Percentiles rank a stretch among this genome's conserved stretches.
phyloP scores from a whole-genome alignment of 768 basidiomycete species.

The Rhizopogon vesiculosus region DNA sequence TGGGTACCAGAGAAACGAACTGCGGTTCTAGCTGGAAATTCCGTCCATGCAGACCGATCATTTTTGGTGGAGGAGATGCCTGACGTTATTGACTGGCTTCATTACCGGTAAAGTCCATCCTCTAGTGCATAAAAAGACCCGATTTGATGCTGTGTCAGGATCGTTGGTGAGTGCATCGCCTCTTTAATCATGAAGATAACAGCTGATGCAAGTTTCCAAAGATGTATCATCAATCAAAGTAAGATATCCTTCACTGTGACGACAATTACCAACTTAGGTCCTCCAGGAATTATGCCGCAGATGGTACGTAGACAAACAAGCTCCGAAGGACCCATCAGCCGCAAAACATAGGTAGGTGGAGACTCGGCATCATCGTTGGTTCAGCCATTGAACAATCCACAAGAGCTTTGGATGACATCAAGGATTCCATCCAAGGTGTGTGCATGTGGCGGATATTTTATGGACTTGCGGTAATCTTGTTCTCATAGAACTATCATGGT shows the following conservation, averaged over 20 bases:
- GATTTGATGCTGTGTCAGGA: slow-evolving; percentile 32
- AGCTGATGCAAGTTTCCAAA: slow-evolving; percentile 19
- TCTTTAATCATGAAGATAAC: neutral
- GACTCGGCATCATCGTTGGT: neutral
- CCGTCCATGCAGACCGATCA: slow-evolving; percentile 75
- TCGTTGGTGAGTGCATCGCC: slow-evolving; percentile 55
- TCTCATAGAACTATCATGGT: slow-evolving; percentile 69
- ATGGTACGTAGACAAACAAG: slow-evolving; percentile 51
- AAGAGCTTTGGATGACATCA: slow-evolving; percentile 84
- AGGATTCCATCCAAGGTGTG: slow-evolving; percentile 66
- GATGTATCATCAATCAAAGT: slow-evolving; percentile 87
- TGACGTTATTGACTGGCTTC: slow-evolving; percentile 70
- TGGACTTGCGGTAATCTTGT: slow-evolving; percentile 1
- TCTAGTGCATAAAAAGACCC: neutral
- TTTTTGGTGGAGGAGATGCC: slow-evolving; percentile 82
- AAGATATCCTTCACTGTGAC: neutral
- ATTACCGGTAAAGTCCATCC: slow-evolving; percentile 56
- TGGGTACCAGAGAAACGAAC: slow-evolving; percentile 68
- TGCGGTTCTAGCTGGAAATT: slow-evolving; percentile 81
- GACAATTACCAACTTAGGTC: neutral
- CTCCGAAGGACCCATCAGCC: slow-evolving; percentile 24
- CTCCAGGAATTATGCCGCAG: slow-evolving; percentile 65
- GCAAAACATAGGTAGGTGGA: slow-evolving; percentile 52
- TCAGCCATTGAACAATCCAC: neutral
- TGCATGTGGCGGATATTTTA: neutral